These are phyloP conservation scores for Aspergillus sp. DNA, from an alignment of 2,329 filamentous ascomycete species.

Conservation along the genomic window DNA sequence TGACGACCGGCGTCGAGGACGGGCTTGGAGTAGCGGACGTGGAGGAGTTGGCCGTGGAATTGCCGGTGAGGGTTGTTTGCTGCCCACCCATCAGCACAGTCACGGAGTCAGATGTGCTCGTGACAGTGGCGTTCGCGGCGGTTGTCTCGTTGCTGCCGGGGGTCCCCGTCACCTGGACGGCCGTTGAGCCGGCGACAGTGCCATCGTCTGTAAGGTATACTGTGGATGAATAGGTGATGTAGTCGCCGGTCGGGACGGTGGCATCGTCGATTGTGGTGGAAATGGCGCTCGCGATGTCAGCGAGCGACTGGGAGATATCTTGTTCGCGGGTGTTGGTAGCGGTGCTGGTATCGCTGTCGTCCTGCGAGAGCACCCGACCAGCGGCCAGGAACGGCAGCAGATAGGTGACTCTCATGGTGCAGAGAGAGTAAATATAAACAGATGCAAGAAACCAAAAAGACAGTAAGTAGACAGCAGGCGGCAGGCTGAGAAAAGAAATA, in stretches of 20 bases:
- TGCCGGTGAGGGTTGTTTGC: slow-evolving; percentile 48
- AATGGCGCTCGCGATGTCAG: slow-evolving; percentile 25
- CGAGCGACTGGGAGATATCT: slow-evolving; percentile 13
- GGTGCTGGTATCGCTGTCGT: background rate
- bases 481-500: background rate
- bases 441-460: background rate
- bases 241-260: slow-evolving; percentile 38
- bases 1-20: slow-evolving; percentile 50
- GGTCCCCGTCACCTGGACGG: slow-evolving; percentile 26
- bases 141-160: slow-evolving; percentile 10
- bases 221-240: slow-evolving; percentile 40
- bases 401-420: slow-evolving; percentile 12
- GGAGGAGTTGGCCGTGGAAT: slow-evolving; percentile 48
- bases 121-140: slow-evolving; percentile 30
- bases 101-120: slow-evolving; percentile 37
- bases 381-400: slow-evolving; percentile 17
- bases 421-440: background rate
- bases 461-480: background rate
- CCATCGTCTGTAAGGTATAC: slow-evolving; percentile 23
- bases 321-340: slow-evolving; percentile 3
- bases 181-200: slow-evolving; percentile 22
- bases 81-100: slow-evolving; percentile 42
- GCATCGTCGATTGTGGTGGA: slow-evolving; percentile 25
- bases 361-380: slow-evolving; percentile 8
- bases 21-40: slow-evolving; percentile 46